These are phyloP conservation scores for Cladosporium sp. DNA, from an alignment of 2,329 filamentous ascomycete genomes.

Conservation along the genomic window DNA sequence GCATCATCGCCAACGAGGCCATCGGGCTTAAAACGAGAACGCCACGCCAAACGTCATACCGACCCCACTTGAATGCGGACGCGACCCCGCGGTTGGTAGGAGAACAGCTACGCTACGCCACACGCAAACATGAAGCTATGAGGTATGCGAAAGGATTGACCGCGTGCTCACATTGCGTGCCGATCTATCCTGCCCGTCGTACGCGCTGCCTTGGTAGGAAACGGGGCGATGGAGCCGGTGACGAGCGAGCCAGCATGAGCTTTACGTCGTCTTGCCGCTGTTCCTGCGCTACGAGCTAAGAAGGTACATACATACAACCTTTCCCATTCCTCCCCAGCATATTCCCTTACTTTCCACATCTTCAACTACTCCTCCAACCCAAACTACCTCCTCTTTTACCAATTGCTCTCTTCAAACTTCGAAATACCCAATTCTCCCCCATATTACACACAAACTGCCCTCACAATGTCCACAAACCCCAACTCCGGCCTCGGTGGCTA, in stretches of 20 bases:
- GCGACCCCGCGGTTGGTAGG: not conserved
- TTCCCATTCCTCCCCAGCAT: not conserved
- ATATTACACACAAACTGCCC: not conserved
- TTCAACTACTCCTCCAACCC: not conserved
- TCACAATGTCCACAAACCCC: conserved; percentile 16
- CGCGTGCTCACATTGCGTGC: conserved; percentile 1
- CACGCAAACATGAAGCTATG: not conserved
- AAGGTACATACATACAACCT: not conserved
- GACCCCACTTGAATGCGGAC: not conserved
- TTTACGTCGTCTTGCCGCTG: not conserved
- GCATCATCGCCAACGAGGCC: not conserved
- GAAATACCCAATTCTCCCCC: not conserved
- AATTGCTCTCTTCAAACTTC: not conserved
- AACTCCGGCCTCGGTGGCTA: not conserved
- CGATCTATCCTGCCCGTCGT: not conserved
- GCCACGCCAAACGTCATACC: not conserved
- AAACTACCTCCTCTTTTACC: not conserved
- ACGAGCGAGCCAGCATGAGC: not conserved
- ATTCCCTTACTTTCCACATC: not conserved
- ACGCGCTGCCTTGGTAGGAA: conserved; percentile 4
- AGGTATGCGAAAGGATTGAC: not conserved
- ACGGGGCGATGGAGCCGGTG: conserved; percentile 10
- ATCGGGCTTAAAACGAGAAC: not conserved
- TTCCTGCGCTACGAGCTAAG: conserved; percentile 1
- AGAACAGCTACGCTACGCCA: not conserved